These are phyloP conservation scores for Erythrophleum fordii DNA, from an alignment of 306 rosid species.

Conservation along the genomic window DNA sequence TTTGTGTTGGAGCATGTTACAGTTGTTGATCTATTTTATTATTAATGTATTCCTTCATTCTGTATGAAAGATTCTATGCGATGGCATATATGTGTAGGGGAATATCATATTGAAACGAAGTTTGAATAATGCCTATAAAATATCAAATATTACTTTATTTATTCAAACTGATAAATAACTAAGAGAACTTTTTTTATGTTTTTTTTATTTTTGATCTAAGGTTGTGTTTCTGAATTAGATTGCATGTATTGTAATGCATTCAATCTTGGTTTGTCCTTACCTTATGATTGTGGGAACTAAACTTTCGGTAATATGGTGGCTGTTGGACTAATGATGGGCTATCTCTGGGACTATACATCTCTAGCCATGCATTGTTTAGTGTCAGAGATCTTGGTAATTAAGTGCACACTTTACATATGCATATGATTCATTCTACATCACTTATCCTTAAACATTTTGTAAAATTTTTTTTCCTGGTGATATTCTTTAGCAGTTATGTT, in stretches of 20 bases:
- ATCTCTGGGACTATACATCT: conserved; percentile 7
- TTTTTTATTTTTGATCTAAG: not conserved
- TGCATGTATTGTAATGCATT: conserved; percentile 1
- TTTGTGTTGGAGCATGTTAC: not conserved
- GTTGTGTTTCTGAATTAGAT: not conserved
- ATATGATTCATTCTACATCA: not conserved
- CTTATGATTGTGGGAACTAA: not conserved
- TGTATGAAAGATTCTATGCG: no score
- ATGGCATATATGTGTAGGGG: conserved; percentile 5
- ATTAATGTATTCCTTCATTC: no score
- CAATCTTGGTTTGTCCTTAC: not conserved
- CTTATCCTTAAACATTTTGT: conserved; percentile 2
- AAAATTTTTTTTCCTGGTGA: conserved; percentile 17
- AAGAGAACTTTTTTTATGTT: not conserved
- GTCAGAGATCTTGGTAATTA: conserved; percentile 22
- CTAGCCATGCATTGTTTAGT: conserved; percentile 8
- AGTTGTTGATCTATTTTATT: conserved; percentile 7
- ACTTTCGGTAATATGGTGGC: conserved; percentile 16
- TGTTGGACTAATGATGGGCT: conserved; percentile 20
- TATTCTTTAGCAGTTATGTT: not conserved
- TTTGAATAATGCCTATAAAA: conserved; percentile 19
- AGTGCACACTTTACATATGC: not conserved
- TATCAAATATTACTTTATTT: conserved; percentile 15
- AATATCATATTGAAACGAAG: not conserved
- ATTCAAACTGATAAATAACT: conserved; percentile 23